Base-by-base conservation (phyloP, 2,329 filamentous ascomycete species). In the Geoglossum cookeanum region DNA sequence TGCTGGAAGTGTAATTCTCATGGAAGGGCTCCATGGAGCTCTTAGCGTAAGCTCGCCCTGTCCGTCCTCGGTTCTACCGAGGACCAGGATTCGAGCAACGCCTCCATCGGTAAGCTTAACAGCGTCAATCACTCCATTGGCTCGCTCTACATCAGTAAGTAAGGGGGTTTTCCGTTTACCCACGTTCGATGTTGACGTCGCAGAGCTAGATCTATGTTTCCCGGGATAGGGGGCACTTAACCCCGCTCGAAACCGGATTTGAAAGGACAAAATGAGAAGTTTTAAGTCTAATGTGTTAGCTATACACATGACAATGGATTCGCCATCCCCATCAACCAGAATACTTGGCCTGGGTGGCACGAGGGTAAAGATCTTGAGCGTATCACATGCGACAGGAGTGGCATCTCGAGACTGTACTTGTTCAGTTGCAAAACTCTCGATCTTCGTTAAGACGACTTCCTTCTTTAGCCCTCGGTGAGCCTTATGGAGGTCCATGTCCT, bases 401-500 rank as follows among this genome's bases (percentile, higher is more conserved):
- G 22, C 30, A 22, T 53, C 49, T 53, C 49, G 57, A 67, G 66
- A 59, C 63, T 15, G 3, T 17, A 37, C 49, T 33, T 53, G 49
- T 17, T 84, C 74, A 65, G 81, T 71, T 4, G 81, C 73, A 58
- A 87, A 78, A 59, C 76, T 84, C 61, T 85, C 81, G 32, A 91
- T 77, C 63, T 83, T 86, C 15, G 77, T 79, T 55, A 90, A 76
- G 9, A 84, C 68, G n/a, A 90, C 75, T 66, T 90, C 85, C 58
- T 84, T 81, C 15, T 80, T 76, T 7, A 90, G 71, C 0, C 83
- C 82, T 59, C 87, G 83, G 59, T 84, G 79, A n/a, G 81, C 77
- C 64, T 87, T 84, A 57, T 85, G 81, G 27, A 87, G 72, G 1
- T 80, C 84, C 79, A 87, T 85, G 59, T 76, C 84, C 63, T 83